Percentiles rank a stretch among this genome's conserved stretches.
Evolutionary conservation across 2,329 filamentous ascomycete genomes (phyloP).

Genomic region (Zasmidium cellare): DNA sequence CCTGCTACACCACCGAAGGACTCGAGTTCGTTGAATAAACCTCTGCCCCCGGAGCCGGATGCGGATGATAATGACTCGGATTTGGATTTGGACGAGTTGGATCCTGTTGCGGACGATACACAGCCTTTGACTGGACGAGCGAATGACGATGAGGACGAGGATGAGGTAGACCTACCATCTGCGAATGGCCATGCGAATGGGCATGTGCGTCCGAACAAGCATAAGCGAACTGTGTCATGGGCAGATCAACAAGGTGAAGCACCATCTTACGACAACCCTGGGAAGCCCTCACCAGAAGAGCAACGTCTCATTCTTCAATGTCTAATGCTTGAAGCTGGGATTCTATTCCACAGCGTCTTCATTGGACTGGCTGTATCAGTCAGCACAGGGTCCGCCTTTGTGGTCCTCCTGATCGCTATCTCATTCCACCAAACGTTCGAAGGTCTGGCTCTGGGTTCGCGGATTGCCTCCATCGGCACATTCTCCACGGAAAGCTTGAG

Average conservation of each 20-base stretch:
- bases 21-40: conserved; percentile 29
- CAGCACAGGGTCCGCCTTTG: conserved; percentile 63
- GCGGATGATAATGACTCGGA: conserved; percentile 34
- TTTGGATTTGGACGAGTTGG: conserved; percentile 37
- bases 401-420: conserved; percentile 67
- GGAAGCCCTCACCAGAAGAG: conserved; percentile 38
- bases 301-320: conserved; percentile 71
- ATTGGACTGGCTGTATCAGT: conserved; percentile 73
- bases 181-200: conserved; percentile 17
- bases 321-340: conserved; percentile 72
- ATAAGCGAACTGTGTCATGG: conserved; percentile 22
- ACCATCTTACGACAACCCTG: conserved; percentile 9
- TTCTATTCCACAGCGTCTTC: conserved; percentile 76
- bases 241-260: conserved; percentile 13
- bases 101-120: conserved; percentile 24
- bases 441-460: conserved; percentile 68
- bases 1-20: conserved; percentile 12
- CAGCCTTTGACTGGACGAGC: conserved; percentile 25
- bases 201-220: conserved; percentile 11
- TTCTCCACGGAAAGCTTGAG: conserved; percentile 72
- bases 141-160: conserved; percentile 7
- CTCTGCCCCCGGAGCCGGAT: conserved; percentile 31
- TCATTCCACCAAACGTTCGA: conserved; percentile 71
- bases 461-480: conserved; percentile 67
- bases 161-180: conserved; percentile 12